Base-by-base conservation (phyloP, 257 asterid genomes). In the Fraxinus anomala region DNA sequence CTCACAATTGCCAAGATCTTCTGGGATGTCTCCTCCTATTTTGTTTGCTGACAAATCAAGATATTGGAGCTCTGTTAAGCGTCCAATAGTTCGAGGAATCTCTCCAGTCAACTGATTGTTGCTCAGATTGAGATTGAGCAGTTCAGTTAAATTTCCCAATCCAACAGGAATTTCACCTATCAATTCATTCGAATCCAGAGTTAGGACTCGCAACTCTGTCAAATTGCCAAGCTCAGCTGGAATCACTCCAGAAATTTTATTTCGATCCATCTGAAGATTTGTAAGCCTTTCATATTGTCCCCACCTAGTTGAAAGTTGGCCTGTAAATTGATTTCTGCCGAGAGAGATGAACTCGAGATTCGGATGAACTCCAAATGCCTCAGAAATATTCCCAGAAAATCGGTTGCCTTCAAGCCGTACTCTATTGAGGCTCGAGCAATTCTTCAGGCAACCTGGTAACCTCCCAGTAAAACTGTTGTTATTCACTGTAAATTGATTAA, bases 201-300 rank as follows among this genome's bases (percentile, higher is more conserved):
- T 85, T 10, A 94, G 91, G 72, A 85, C 73, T 1, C 80, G 82
- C 61, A 94, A 80, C 67, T 77, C 75, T 16, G 86, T 82, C 77
- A 94, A 84, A 75, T 88, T 86, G 36, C 97, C 96, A 5, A 92
- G 72, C 86, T 84, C 94, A 36, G 82, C 44, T n/a, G 97, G 98
- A 81, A 94, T 90, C 63, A 31, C 69, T 39, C 98, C 96, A n/a
- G 93, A 88, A 37, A 94, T 80, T 49, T 37, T 70, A 26, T 94
- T 92, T 66, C 79, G 74, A 69, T 82, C 90, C 73, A 89, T 39
- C 84, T 77, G 84, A 12, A 93, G 40, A 83, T 81, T 88, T 24
- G 89, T 88, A 68, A 93, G 92, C 65, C 68, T 74, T 73, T 76
- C 82, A 31, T 75, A 85, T 71, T 82, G 79, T 59, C 91, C 90